Conservation (phyloP, 1,284 basidiomycete species). For the Malassezia restricta region DNA sequence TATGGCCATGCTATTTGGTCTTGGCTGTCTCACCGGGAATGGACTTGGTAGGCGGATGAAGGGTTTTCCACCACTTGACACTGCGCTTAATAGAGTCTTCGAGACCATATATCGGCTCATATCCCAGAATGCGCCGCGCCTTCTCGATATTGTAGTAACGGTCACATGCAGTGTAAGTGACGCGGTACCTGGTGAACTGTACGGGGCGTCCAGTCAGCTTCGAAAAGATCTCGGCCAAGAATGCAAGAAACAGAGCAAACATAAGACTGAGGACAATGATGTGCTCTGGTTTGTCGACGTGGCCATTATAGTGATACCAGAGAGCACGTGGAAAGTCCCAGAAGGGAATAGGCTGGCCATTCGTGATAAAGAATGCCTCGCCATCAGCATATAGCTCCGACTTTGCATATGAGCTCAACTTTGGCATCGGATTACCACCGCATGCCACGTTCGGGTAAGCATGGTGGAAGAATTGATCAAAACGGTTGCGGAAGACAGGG, state of each 20-base stretch:
- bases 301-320: slow-evolving; percentile 55
- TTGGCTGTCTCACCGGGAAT: slow-evolving; percentile 7
- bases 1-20: slow-evolving; percentile 6
- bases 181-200: slow-evolving; percentile 79
- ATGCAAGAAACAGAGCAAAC: slow-evolving; percentile 27
- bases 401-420: slow-evolving; percentile 48
- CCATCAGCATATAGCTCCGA: slow-evolving; percentile 64
- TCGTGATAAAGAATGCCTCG: slow-evolving; percentile 92
- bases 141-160: slow-evolving; percentile 94
- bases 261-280: slow-evolving; percentile 31
- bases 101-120: slow-evolving; percentile 77
- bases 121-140: slow-evolving; percentile 77
- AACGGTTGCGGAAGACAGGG: slow-evolving; percentile 61
- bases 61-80: slow-evolving; percentile 48
- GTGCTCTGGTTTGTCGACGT: slow-evolving; percentile 20
- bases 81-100: slow-evolving; percentile 74
- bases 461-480: slow-evolving; percentile 51
- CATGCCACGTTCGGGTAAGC: slow-evolving; percentile 25
- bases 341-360: slow-evolving; percentile 88
- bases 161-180: slow-evolving; percentile 55
- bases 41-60: slow-evolving; percentile 5
- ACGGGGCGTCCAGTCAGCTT: slow-evolving; percentile 68
- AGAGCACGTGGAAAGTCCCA: slow-evolving; percentile 83
- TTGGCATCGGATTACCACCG: slow-evolving; percentile 26
- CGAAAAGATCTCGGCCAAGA: slow-evolving; percentile 58